Conservation (phyloP, 1,139 yeast genomes). For the Hansenula sp. region DNA sequence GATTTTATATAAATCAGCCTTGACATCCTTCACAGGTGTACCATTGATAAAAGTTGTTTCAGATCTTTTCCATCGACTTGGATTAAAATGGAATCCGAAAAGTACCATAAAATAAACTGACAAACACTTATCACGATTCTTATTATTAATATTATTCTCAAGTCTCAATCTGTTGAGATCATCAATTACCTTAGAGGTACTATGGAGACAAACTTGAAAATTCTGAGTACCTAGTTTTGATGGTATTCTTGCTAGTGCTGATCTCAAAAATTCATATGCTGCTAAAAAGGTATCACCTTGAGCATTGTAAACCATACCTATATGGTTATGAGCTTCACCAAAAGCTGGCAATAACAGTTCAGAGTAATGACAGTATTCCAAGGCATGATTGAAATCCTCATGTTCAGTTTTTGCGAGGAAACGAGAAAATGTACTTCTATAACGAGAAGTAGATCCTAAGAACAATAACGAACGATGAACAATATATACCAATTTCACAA, state of each 20-base stretch:
- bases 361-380: conserved; percentile 47
- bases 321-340: conserved; percentile 63
- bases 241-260: conserved; percentile 52
- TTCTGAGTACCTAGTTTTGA: conserved; percentile 16
- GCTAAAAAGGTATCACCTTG: conserved; percentile 36
- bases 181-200: conserved; percentile 8
- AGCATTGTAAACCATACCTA: conserved; percentile 51
- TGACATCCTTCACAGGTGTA: conserved; percentile 27
- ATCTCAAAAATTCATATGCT: conserved; percentile 51
- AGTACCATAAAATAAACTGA: conserved; percentile 14
- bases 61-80: conserved; percentile 27
- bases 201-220: conserved; percentile 10
- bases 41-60: conserved; percentile 26
- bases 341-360: conserved; percentile 56
- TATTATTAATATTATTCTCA: conserved; percentile 5
- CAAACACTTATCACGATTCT: conserved; percentile 7
- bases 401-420: conserved; percentile 36
- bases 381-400: conserved; percentile 38
- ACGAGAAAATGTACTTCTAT: conserved; percentile 43
- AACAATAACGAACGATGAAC: conserved; percentile 51
- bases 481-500: conserved; percentile 41
- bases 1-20: conserved; percentile 28
- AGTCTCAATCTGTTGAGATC: conserved; percentile 14
- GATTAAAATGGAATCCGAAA: conserved; percentile 15
- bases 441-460: conserved; percentile 59